Base-by-base conservation (phyloP, 441 rosid species). In the Eruca vesicaria region DNA sequence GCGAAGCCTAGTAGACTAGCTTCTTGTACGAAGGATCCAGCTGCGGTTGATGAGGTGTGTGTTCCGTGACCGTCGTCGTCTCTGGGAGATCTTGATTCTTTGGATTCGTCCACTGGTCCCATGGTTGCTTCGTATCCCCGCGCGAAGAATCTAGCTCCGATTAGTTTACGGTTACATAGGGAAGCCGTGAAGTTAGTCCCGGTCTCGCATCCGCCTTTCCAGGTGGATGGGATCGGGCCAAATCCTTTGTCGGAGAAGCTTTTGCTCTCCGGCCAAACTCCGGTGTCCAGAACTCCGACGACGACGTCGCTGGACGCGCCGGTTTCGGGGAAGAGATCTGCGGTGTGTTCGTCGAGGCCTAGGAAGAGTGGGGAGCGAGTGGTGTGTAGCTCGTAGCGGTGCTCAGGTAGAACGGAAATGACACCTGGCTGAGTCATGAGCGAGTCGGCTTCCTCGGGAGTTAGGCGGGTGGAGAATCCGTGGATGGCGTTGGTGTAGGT, bases 291-390 rank as follows among this genome's bases (percentile, higher is more conserved):
- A 3, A 91, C 89, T 2, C 92, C 97, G 15, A 91, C 48, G 10
- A 91, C 74, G 21, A 90, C 88, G 16, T 87, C 95, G 31, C 77
- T 81, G 1, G 12, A 72, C 0, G 84, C 59, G 4, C 70, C 70
- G 2, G 93, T 71, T 28, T 73, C 77, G 0, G 91, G 97, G 76
- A 72, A 78, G 14, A 78, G 11, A 60, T 82, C 76, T 9, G 82
- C 75, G 70, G 52, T 74, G 41, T 55, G 77, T 9, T 66, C 79
- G 1, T 77, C 74, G 18, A 92, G 87, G 7, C 97, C 94, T 11
- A 92, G 91, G 70, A 92, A 92, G 76, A 78, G 78, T 1, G 97
- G 96, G 7, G 91, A 81, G 1, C 94, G 93, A 57, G 97, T 91
- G 0, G 90, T 89, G 82, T 86, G 88, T 9, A 86, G 41, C 83